These are phyloP conservation scores for Fusarium subglutinans DNA, from an alignment of 2,329 filamentous ascomycete genomes.

Conservation along the genomic window DNA sequence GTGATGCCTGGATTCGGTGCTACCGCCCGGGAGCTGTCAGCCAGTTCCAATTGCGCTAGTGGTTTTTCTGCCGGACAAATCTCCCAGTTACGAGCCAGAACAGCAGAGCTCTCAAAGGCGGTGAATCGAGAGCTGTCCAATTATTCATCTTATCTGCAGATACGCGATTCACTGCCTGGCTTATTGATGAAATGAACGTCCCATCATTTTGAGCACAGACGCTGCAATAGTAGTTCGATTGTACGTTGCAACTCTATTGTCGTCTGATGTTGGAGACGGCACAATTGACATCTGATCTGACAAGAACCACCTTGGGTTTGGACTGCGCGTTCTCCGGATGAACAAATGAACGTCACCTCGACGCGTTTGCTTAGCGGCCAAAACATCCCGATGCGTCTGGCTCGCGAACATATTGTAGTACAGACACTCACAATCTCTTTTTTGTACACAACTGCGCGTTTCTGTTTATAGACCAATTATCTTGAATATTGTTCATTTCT, in stretches of 20 bases:
- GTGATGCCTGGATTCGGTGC: slow-evolving; percentile 3
- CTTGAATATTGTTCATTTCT: slow-evolving; percentile 3
- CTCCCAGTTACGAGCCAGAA: background rate
- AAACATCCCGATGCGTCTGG: background rate
- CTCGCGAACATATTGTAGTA: background rate
- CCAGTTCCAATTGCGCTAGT: background rate
- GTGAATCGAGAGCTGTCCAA: slow-evolving; percentile 12
- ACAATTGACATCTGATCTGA: background rate
- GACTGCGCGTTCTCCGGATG: background rate
- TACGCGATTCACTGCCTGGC: slow-evolving; percentile 2
- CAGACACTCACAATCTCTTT: background rate
- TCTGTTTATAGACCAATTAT: background rate
- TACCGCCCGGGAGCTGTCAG: slow-evolving; percentile 28
- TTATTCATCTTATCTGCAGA: slow-evolving; percentile 6
- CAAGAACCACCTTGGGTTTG: background rate
- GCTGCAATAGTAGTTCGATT: background rate
- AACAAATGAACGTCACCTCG: background rate
- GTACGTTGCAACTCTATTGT: background rate
- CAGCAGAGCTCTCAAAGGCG: slow-evolving; percentile 5
- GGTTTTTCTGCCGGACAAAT: slow-evolving; percentile 2
- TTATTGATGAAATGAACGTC: slow-evolving; percentile 1
- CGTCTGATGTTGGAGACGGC: background rate
- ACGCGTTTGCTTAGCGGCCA: background rate
- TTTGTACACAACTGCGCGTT: too few relatives aligned
- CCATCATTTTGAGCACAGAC: slow-evolving; percentile 11